Evolutionary conservation across 768 basidiomycete species (phyloP), one percentile per base, ranked within the genome.

Genomic region (Naematelia aurantialba): DNA sequence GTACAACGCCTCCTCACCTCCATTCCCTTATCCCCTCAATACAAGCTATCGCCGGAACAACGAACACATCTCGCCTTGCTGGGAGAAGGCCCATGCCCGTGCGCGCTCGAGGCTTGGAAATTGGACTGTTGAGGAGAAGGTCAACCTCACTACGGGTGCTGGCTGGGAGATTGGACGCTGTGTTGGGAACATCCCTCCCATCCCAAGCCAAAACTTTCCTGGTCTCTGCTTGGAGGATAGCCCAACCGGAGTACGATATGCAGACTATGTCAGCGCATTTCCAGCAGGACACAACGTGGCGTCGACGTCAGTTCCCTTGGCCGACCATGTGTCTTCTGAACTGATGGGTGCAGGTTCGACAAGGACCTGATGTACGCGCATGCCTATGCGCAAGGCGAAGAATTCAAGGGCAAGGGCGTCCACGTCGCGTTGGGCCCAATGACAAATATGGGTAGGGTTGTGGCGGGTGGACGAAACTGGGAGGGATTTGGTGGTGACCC

Each of bases 401-500:
- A 98, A 74, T 87, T 89, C 78, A 81, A 81, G 56, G 85, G 84
- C 25, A 91, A 93, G 72, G 93, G 93, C 22, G 85, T 89, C 47
- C 84, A 96, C 66, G 79, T 93, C 50, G 87, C 85, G 14, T 53
- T 72, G 19, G 83, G 82, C 26, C 83, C 89, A 0, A 89, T 89
- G 87, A 91, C 89, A 85, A 91, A 92, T 73, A 83, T 93, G 80
- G 88, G 87, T 0, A 84, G 89, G 17, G 77, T 86, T 19, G 85
- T 88, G 26, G 69, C 69, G 30, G 68, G 87, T 5, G 92, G 92
- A 17, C 81, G 92, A 26, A 91, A 92, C 76, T 94, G 90, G 89
- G 92, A 94, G 80, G 90, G 89, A 21, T 92, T 91, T 58, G 91
- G 91, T 27, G 89, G 83, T 10, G 92, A 96, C 74, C 92, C 92